Conservation (phyloP, 2,329 filamentous ascomycete genomes). For the Cryphonectria nitschkei region DNA sequence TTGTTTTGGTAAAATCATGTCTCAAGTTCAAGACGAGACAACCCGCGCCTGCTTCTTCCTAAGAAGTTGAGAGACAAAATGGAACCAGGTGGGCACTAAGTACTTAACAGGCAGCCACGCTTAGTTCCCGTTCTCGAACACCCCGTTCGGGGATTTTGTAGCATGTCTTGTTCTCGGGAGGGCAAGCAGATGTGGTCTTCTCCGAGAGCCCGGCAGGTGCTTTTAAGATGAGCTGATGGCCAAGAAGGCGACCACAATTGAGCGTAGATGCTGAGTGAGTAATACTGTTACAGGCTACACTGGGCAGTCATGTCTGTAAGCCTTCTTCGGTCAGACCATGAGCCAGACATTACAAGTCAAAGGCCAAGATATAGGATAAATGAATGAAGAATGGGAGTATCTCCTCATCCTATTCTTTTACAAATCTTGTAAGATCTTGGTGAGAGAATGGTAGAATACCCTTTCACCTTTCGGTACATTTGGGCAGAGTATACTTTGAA, state of each 20-base stretch:
- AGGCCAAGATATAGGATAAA: background rate
- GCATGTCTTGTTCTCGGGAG: background rate
- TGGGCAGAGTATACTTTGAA: background rate
- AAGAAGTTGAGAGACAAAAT: background rate
- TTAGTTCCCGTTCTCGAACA: background rate
- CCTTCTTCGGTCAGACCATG: background rate
- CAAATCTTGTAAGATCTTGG: background rate
- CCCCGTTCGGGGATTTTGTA: background rate
- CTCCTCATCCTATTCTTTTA: background rate
- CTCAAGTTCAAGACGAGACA: background rate
- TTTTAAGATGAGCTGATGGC: background rate
- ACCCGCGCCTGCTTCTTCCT: background rate
- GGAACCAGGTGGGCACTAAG: slow-evolving; percentile 1
- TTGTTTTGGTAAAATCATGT: background rate
- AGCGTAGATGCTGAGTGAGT: background rate
- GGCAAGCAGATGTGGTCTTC: background rate
- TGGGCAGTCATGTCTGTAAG: background rate
- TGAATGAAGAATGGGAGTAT: background rate
- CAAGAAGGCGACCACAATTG: background rate
- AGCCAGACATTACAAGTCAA: background rate
- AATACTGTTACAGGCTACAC: background rate
- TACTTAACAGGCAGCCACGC: background rate
- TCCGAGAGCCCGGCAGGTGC: background rate
- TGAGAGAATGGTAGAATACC: background rate
- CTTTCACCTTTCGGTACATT: background rate